Conservation (phyloP, 176 grass and related monocot genomes). For the Oryza longistaminata region DNA sequence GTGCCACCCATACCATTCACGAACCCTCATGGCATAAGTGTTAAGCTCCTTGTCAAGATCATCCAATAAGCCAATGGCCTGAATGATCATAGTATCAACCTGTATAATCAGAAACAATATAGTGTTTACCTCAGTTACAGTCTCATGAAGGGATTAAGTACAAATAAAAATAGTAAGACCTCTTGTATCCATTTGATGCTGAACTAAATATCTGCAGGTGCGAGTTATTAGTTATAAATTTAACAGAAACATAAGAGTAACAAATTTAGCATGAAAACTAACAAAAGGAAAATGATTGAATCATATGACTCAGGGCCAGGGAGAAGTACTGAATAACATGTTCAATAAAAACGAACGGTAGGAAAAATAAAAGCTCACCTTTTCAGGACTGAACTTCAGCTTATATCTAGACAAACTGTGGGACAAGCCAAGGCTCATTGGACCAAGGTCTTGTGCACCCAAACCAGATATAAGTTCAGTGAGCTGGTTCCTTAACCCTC, state of each 20-base stretch:
- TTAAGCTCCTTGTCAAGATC: conserved; percentile 95
- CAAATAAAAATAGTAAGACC: background rate
- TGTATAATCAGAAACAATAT: conserved; percentile 27
- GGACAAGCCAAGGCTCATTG: conserved; percentile 88
- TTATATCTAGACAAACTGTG: conserved; percentile 96
- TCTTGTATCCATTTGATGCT: background rate
- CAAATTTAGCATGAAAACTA: background rate
- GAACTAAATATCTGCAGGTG: background rate
- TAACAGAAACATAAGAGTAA: background rate
- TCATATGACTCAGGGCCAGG: background rate
- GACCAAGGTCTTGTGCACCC: conserved; percentile 78
- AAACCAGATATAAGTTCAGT: conserved; percentile 87
- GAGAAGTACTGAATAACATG: background rate
- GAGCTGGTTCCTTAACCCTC: conserved; percentile 80
- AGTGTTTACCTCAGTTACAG: background rate
- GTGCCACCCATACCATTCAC: conserved; percentile 95
- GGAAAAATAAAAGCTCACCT: conserved; percentile 43
- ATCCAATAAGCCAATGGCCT: conserved; percentile 78
- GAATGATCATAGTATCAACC: conserved; percentile 89
- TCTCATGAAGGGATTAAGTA: background rate
- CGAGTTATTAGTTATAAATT: background rate
- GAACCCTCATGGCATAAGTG: conserved; percentile 89
- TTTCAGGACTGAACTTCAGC: conserved; percentile 96
- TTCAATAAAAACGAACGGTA: background rate
- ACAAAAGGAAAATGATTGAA: background rate